Base-by-base conservation (phyloP, 148 eudicot genomes). In the Heliosperma pusillum region DNA sequence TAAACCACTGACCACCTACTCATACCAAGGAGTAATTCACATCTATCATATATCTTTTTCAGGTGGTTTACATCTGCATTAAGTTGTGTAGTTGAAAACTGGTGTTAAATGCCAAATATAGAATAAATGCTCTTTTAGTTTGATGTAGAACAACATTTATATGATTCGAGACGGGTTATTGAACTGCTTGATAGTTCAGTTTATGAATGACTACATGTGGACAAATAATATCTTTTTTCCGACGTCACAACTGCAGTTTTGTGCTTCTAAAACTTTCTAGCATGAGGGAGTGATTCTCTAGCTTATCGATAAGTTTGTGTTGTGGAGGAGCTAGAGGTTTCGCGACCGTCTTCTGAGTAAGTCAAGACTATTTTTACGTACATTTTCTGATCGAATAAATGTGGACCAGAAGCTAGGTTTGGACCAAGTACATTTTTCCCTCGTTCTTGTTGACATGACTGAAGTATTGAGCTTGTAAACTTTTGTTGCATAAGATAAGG, bases 141-240 rank as follows among this genome's bases (percentile, higher is more conserved):
- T 63, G 29, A 25, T 44, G 68, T 40, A 60, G 24, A 62, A 22
- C 25, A 27, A 13, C 30, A 45, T 65, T 71, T 21, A 26, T 25
- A 33, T 71, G 56, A 64, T 55, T 69, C 40, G 27, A 58, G 15
- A 29, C 29, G 19, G 40, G n/a, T 5, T 8, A 10, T 75, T 36
- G 26, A 47, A n/a, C 47, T 70, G 11, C 24, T 70, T n/a, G 7
- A 63, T 69, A 57, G 29, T 65, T 67, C 73, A 57, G 20, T 27
- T 70, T 65, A 47, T 70, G 59, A 79, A 22, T 69, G 57, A 79
- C 45, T 62, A 45, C 3, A 22, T 58, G 70, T 74, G 77, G 66
- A 60, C 82, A 61, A 45, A 40, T 5, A 21, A 72, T 26, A 26
- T 50, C 63, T 22, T 67, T 36, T 42, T 16, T 16, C 19, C 19